Percentiles rank a stretch among this genome's conserved stretches.
phyloP scores from a whole-genome alignment of 306 rosid genomes.

The Medicago arabica region DNA sequence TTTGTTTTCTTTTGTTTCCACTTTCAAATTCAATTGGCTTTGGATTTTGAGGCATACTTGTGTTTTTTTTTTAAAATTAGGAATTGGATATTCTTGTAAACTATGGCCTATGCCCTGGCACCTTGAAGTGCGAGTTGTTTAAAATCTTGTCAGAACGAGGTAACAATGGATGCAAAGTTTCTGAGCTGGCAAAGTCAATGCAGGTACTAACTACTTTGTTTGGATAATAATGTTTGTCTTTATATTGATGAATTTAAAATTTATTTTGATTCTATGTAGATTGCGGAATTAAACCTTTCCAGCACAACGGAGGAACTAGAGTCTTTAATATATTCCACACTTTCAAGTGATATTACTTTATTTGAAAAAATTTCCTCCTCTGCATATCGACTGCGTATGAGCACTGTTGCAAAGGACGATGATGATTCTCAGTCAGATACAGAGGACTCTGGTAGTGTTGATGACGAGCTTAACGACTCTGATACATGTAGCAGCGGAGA shows the following conservation, averaged over 20 bases:
- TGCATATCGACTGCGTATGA: slow-evolving; percentile 82
- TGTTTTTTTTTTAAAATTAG: slow-evolving; percentile 48
- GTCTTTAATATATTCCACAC: slow-evolving; percentile 70
- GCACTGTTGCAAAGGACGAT: slow-evolving; percentile 55
- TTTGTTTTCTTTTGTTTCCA: slow-evolving; percentile 34
- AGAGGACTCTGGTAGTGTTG: slow-evolving; percentile 85
- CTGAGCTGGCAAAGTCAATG: slow-evolving; percentile 69
- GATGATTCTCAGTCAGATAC: slow-evolving; percentile 79
- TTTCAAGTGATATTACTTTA: slow-evolving; percentile 90
- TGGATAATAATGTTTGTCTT: slow-evolving; percentile 26
- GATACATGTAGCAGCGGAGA: slow-evolving; percentile 63
- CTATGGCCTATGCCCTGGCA: slow-evolving; percentile 74
- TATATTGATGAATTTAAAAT: slow-evolving; percentile 39
- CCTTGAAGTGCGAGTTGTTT: slow-evolving; percentile 85
- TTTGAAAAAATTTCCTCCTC: slow-evolving; percentile 94
- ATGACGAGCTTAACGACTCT: slow-evolving; percentile 59
- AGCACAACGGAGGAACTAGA: slow-evolving; percentile 74
- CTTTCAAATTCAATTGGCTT: slow-evolving; percentile 12
- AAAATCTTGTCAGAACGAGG: slow-evolving; percentile 76
- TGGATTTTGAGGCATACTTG: slow-evolving; percentile 34
- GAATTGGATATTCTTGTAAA: slow-evolving; percentile 73
- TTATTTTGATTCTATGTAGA: slow-evolving; percentile 61
- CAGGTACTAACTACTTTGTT: slow-evolving; percentile 51
- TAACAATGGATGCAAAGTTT: slow-evolving; percentile 78
- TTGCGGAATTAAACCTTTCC: slow-evolving; percentile 71